Conservation (phyloP, 176 grass and related monocot genomes). For the Stipa capillata region DNA sequence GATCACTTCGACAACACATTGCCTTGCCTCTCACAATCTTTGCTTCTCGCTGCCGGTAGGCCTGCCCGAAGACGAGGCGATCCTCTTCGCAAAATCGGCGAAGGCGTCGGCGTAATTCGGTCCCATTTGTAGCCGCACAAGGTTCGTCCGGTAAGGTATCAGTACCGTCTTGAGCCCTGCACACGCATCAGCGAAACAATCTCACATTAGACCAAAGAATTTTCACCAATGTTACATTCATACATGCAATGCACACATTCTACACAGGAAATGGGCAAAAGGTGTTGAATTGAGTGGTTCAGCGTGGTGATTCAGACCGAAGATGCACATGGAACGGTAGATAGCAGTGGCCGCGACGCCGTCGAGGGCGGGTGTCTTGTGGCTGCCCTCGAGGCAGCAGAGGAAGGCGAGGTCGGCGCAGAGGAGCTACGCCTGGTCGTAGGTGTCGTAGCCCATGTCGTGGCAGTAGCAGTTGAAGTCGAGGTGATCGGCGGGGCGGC, state of each 20-base stretch:
- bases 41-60: slow-evolving; percentile 41
- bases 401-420: slow-evolving; percentile 69
- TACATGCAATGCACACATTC: neutral
- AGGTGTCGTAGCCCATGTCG: slow-evolving; percentile 82
- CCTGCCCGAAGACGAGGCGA: too few species aligned
- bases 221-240: neutral
- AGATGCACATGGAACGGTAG: slow-evolving; percentile 82
- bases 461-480: slow-evolving; percentile 95
- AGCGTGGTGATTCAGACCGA: slow-evolving; percentile 29
- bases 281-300: neutral
- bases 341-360: slow-evolving; percentile 40
- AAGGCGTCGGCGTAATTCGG: too few species aligned
- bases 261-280: neutral
- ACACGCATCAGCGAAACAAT: neutral
- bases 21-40: slow-evolving; percentile 32
- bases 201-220: too few species aligned
- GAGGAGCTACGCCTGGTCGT: slow-evolving; percentile 77
- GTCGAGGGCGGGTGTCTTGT: slow-evolving; percentile 40
- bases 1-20: neutral
- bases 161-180: slow-evolving; percentile 74
- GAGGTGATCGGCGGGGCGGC: slow-evolving; percentile 65
- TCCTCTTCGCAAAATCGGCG: too few species aligned
- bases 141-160: slow-evolving; percentile 74
- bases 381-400: too few species aligned
- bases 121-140: too few species aligned